Base-by-base conservation (phyloP, 2,329 filamentous ascomycete species). In the Aspergillus fijiensis region DNA sequence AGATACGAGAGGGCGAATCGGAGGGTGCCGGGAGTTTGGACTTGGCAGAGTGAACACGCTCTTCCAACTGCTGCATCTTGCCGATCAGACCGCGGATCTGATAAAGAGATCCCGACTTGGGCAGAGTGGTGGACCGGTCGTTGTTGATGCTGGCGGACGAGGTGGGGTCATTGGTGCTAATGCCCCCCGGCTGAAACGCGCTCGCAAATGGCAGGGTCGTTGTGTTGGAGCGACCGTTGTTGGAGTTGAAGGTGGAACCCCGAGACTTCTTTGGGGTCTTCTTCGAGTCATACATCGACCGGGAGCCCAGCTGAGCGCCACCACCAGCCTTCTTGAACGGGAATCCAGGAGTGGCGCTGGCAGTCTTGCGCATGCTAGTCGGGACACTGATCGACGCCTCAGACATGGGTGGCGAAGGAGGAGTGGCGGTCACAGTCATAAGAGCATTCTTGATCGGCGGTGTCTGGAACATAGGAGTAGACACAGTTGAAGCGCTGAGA, bases 11-110 rank as follows among this genome's bases (percentile, higher is more conserved):
- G 4, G 93, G 92, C 0, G 90, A 95, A 57, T 82, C 84, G 7
- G 86, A 83, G 2, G 93, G 91, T 1, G 89, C 91, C 2, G 95
- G 95, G 21, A 99, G 85, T 77, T 95, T 96, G 45, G 94, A 97
- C 67, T 92, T 88, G 19, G 89, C 95, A 25, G 89, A 92, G 62
- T 98, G 92, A 10, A 99, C 94, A 49, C 95, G 87, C 64, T 95
- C 91, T 75, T 98, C 95, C 62, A 99, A 87, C 67, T 92, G 91
- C 77, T 97, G 92, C 92, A 98, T 97, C 78, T 98, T 95, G 29
- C 92, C 93, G 60, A 96, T 96, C 65, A 99, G 87, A 31, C 89
- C 90, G 65, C 94, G 91, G 70, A 99, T 96, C 74, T 99, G 95
- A 66, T 90, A 90, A 53, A 99, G 85, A 2, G 95, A 98, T 63